These are phyloP conservation scores for Forsythia viridissima DNA, from an alignment of 257 asterid species.

Conservation along the genomic window DNA sequence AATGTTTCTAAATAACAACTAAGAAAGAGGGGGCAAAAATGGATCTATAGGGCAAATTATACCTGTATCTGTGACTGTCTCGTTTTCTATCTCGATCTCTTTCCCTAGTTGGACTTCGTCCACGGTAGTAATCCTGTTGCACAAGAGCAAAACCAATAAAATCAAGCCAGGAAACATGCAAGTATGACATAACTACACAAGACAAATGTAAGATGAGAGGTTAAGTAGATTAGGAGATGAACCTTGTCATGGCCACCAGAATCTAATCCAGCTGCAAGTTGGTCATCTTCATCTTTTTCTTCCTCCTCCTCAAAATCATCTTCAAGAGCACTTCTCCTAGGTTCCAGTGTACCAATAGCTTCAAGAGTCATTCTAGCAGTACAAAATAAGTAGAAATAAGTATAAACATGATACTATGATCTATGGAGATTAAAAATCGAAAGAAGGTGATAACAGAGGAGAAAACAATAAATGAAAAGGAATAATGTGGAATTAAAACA, in stretches of 20 bases:
- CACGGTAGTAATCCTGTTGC: slow-evolving; percentile 69
- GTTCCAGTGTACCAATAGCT: slow-evolving; percentile 69
- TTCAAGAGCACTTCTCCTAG: slow-evolving; percentile 94
- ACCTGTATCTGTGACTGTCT: slow-evolving; percentile 87
- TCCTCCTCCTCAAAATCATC: slow-evolving; percentile 99
- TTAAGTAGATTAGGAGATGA: slow-evolving; percentile 4
- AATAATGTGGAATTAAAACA: neutral
- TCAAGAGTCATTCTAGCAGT: slow-evolving; percentile 75
- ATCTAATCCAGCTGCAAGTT: slow-evolving; percentile 57
- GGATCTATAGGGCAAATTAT: slow-evolving; percentile 3
- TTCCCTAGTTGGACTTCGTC: slow-evolving; percentile 79
- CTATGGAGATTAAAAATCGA: neutral
- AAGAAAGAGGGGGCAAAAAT: neutral
- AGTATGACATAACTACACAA: neutral
- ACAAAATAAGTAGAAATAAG: slow-evolving; percentile 17
- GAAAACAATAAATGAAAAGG: neutral
- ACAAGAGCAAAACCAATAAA: slow-evolving; percentile 19
- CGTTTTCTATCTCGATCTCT: slow-evolving; percentile 86
- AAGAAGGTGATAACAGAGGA: slow-evolving; percentile 7
- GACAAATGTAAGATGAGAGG: neutral
- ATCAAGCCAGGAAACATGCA: slow-evolving; percentile 6
- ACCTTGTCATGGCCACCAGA: slow-evolving; percentile 70
- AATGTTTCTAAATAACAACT: neutral
- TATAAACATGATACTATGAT: neutral
- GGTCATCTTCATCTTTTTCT: slow-evolving; percentile 92